Conservation (phyloP, 306 rosid species). For the Vigna reflexopilosa region DNA sequence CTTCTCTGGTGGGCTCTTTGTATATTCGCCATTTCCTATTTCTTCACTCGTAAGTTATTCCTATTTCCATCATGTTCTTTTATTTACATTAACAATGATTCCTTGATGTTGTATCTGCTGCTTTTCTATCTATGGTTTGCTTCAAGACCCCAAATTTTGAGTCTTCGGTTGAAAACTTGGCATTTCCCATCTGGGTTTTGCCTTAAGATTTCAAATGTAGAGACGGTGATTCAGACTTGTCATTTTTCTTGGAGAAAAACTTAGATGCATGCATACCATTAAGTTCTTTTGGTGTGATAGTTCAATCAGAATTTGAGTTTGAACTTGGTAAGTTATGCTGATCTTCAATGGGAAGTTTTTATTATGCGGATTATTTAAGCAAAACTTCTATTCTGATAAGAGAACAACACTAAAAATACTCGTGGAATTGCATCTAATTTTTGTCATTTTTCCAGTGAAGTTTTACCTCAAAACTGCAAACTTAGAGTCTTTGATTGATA, state of each 20-base stretch:
- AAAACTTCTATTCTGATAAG: background rate
- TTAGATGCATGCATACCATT: background rate
- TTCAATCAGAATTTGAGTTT: background rate
- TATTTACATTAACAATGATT: slow-evolving; percentile 19
- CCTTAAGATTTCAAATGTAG: slow-evolving; percentile 2
- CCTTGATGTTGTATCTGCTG: slow-evolving; percentile 10
- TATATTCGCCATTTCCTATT: slow-evolving; percentile 81
- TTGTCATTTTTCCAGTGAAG: background rate
- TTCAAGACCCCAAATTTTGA: slow-evolving; percentile 2
- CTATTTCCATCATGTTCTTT: slow-evolving; percentile 3
- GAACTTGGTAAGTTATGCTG: background rate
- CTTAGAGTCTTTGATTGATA: background rate
- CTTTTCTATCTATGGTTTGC: slow-evolving; percentile 19
- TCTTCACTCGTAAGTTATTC: slow-evolving; percentile 81
- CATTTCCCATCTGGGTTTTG: slow-evolving; percentile 19
- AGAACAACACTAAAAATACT: background rate
- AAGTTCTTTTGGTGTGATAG: background rate
- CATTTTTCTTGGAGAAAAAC: background rate
- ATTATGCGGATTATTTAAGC: background rate
- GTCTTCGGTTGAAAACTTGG: background rate
- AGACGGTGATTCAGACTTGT: slow-evolving; percentile 2
- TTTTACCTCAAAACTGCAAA: slow-evolving; percentile 1
- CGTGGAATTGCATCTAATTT: background rate
- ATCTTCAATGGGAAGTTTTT: background rate
- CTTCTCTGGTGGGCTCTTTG: slow-evolving; percentile 94